These are phyloP conservation scores for Apophysomyces trapeziformis DNA, from an alignment of 371 early-diverging fungal genomes.

Conservation along the genomic window DNA sequence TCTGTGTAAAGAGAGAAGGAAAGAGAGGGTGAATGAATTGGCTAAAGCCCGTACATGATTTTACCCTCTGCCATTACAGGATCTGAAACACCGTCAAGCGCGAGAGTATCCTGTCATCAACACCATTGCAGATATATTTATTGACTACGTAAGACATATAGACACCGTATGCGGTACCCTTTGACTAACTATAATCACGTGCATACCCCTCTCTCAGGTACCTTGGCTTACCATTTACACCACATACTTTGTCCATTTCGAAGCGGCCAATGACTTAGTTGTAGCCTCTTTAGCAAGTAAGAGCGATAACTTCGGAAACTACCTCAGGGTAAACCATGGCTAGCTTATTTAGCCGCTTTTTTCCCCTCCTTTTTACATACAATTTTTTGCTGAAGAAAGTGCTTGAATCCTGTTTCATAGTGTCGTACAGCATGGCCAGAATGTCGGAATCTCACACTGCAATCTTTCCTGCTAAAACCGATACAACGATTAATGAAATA, in stretches of 20 bases:
- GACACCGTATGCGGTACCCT: too few species aligned
- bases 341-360: neutral
- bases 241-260: slow-evolving; percentile 42
- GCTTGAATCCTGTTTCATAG: slow-evolving; percentile 14
- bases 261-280: slow-evolving; percentile 37
- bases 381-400: too few species aligned
- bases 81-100: slow-evolving; percentile 29
- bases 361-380: neutral
- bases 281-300: slow-evolving; percentile 21
- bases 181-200: too few species aligned
- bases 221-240: slow-evolving; percentile 20
- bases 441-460: slow-evolving; percentile 39
- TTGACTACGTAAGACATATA: slow-evolving; percentile 25
- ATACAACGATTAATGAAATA: slow-evolving; percentile 51
- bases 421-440: slow-evolving; percentile 35
- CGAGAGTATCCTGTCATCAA: slow-evolving; percentile 29
- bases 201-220: slow-evolving; percentile 7
- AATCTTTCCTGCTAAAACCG: slow-evolving; percentile 44
- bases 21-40: too few species aligned
- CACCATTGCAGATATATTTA: slow-evolving; percentile 35
- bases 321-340: slow-evolving; percentile 28
- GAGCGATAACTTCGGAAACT: slow-evolving; percentile 34
- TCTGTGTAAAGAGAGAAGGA: too few species aligned
- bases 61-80: slow-evolving; percentile 2
- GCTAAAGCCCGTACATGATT: too few species aligned